These are phyloP conservation scores for Fraxinus excelsior DNA, from an alignment of 257 asterid genomes.

Conservation along the genomic window DNA sequence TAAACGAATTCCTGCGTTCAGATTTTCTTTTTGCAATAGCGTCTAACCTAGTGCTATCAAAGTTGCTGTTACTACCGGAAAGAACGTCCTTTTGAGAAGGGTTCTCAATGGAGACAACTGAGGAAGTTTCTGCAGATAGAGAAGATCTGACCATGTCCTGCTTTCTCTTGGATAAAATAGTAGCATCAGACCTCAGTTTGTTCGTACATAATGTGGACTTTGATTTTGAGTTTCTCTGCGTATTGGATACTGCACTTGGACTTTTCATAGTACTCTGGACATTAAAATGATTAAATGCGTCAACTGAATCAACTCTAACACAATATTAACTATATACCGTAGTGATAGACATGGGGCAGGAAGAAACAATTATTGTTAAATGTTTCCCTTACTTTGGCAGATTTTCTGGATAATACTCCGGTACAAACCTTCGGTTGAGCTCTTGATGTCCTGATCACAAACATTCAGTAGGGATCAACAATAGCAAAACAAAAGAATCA, in stretches of 20 bases:
- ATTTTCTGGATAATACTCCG: constrained; percentile 46
- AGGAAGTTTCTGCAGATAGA: constrained; percentile 37
- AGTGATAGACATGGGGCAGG: constrained; percentile 9
- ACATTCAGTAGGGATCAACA: constrained; percentile 23
- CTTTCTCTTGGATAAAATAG: constrained; percentile 51
- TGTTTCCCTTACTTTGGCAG: constrained; percentile 55
- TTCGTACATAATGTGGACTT: constrained; percentile 34
- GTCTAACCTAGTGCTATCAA: constrained; percentile 21
- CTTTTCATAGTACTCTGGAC: constrained; percentile 49
- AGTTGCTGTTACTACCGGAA: constrained; percentile 35
- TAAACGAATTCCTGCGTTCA: constrained; percentile 76
- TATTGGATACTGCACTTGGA: constrained; percentile 30
- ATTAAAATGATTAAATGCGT: constrained; percentile 17
- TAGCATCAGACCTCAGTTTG: constrained; percentile 42
- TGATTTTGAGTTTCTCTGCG: constrained; percentile 46
- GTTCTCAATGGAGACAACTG: constrained; percentile 42
- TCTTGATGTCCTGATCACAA: constrained; percentile 57
- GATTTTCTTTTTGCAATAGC: constrained; percentile 47
- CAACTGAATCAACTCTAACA: constrained; percentile 6
- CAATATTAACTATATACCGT: constrained; percentile 8
- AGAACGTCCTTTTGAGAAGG: constrained; percentile 39
- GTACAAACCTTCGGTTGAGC: constrained; percentile 46
- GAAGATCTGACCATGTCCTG: constrained; percentile 43
- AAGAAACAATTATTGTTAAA: constrained; percentile 10
- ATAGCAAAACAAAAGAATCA: constrained; percentile 12